Evolutionary conservation across 192 early-diverging fungal genomes (phyloP).

Genomic region (Coemansia sp.): DNA sequence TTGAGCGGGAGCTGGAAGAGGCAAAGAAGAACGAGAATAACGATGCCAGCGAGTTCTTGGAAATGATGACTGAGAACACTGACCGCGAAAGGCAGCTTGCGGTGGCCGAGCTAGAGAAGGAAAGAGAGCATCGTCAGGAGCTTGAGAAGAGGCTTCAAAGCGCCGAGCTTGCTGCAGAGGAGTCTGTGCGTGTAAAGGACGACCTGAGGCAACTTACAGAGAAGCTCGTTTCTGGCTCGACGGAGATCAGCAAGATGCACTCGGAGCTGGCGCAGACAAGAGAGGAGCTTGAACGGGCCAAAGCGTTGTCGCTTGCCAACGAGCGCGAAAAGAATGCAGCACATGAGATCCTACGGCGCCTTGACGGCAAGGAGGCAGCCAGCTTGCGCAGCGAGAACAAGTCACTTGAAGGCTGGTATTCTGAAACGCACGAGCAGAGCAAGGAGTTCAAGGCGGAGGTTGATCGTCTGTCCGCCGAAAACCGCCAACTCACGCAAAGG

Average conservation of each 20-base stretch:
- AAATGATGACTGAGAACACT: conserved; percentile 43
- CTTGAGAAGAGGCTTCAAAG: conserved; percentile 51
- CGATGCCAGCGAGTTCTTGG: conserved; percentile 29
- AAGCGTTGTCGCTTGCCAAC: conserved; percentile 34
- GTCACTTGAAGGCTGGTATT: conserved; percentile 48
- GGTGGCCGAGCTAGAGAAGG: conserved; percentile 28
- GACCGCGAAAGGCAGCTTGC: conserved; percentile 51
- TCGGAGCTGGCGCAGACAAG: conserved; percentile 32
- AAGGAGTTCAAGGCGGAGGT: conserved; percentile 35
- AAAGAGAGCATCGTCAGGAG: conserved; percentile 31
- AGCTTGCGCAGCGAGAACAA: conserved; percentile 39
- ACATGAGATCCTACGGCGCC: conserved; percentile 40
- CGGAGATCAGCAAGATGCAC: conserved; percentile 26
- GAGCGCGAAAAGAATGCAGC: conserved; percentile 34
- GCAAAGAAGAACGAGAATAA: conserved; percentile 11
- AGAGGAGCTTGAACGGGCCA: conserved; percentile 46
- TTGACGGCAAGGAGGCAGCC: conserved; percentile 42
- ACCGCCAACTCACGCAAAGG: conserved; percentile 45
- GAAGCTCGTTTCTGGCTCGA: conserved; percentile 18
- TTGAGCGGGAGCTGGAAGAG: conserved; percentile 63
- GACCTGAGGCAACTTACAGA: conserved; percentile 25
- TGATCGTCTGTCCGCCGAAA: conserved; percentile 51
- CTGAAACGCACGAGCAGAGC: conserved; percentile 45
- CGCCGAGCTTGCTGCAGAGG: conserved; percentile 15
- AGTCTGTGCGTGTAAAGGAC: conserved; percentile 20